phyloP scores from a whole-genome alignment of 805 yeast species.

The Blastobotrys terrestris region DNA sequence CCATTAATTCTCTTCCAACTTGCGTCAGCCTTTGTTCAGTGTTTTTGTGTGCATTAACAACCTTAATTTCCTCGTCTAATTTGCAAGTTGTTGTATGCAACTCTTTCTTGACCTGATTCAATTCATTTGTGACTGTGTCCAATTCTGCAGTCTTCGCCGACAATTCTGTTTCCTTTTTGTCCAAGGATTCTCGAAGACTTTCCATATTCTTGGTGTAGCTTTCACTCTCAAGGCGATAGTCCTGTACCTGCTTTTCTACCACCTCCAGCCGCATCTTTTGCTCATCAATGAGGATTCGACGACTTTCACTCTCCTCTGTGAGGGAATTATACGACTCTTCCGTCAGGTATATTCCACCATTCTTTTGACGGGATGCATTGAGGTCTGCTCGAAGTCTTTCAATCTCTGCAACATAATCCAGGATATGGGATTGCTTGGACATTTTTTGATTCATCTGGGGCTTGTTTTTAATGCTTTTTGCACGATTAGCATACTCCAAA shows the following conservation, averaged over 20 bases:
- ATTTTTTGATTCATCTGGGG: conserved; percentile 59
- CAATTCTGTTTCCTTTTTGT: not conserved
- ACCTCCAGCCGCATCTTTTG: conserved; percentile 41
- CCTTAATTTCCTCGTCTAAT: not conserved
- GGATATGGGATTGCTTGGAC: conserved; percentile 50
- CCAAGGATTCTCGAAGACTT: not conserved
- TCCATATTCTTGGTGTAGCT: conserved; percentile 9
- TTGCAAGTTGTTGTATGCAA: not conserved
- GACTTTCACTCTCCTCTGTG: conserved; percentile 43
- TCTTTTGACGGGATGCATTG: conserved; percentile 52
- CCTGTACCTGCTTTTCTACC: conserved; percentile 41
- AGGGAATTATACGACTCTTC: conserved; percentile 40
- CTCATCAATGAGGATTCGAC: conserved; percentile 43
- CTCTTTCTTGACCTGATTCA: not conserved
- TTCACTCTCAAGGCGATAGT: conserved; percentile 37
- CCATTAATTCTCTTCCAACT: not conserved
- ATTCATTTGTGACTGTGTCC: not conserved
- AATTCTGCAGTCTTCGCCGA: not conserved
- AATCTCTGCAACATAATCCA: conserved; percentile 50
- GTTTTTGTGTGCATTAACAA: not conserved
- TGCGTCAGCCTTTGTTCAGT: not conserved
- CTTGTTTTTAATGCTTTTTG: conserved; percentile 66
- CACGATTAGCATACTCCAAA: conserved; percentile 77
- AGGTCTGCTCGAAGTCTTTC: conserved; percentile 53
- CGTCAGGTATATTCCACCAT: conserved; percentile 62